Percentiles rank a stretch among this genome's conserved stretches.
These are phyloP conservation scores for Talaromyces pinophilus DNA, from an alignment of 2,329 filamentous ascomycete species.

Conservation along the genomic window DNA sequence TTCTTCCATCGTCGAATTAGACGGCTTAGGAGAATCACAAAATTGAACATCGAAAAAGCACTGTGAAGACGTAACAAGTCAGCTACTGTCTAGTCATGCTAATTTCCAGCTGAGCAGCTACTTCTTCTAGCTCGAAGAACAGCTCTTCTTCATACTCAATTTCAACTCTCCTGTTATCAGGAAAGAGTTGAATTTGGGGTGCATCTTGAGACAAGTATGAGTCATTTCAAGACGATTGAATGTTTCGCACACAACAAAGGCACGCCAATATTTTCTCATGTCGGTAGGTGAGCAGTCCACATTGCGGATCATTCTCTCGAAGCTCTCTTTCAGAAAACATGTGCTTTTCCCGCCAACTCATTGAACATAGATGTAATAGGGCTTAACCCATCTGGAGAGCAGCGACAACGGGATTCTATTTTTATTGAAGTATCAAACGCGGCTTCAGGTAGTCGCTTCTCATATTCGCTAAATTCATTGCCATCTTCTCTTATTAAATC, in stretches of 20 bases:
- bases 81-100: no score
- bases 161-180: slow-evolving; percentile 7
- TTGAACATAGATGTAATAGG: no score
- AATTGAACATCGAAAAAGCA: no score
- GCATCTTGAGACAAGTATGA: not conserved
- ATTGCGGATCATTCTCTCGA: not conserved
- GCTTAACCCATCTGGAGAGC: no score
- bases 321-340: no score
- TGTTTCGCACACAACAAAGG: slow-evolving; percentile 1
- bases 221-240: slow-evolving; percentile 14
- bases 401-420: not conserved
- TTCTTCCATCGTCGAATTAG: no score
- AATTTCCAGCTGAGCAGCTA: no score
- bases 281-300: not conserved
- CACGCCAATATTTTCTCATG: slow-evolving; percentile 3
- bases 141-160: slow-evolving; percentile 11
- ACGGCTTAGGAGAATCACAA: no score
- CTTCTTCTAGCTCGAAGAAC: slow-evolving; percentile 1
- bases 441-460: not conserved
- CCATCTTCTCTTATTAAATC: no score
- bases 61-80: no score
- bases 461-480: no score
- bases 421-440: not conserved
- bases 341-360: no score
- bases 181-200: not conserved